Evolutionary conservation across 1,139 yeast species (phyloP).

Genomic region (Sugiyamaella grinbergsii): DNA sequence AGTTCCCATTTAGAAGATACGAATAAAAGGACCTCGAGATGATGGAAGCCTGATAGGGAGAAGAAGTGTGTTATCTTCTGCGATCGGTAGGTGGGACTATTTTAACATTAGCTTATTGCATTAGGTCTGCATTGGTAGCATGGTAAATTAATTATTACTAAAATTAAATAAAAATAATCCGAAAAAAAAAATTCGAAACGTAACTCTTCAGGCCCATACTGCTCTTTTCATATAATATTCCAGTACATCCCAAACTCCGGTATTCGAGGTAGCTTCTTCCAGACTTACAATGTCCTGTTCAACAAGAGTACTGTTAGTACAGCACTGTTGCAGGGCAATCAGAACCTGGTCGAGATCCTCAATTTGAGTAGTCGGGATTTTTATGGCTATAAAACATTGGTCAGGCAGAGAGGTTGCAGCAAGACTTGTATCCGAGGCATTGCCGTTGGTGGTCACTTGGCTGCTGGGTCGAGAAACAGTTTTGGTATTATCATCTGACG

Average conservation of each 20-base stretch:
- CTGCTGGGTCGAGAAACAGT: neutral
- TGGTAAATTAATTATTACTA: too few relatives aligned
- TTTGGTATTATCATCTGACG: slow-evolving; percentile 13
- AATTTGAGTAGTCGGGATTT: slow-evolving; percentile 33
- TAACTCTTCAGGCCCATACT: slow-evolving; percentile 45
- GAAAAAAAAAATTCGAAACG: too few relatives aligned
- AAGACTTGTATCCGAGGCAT: neutral
- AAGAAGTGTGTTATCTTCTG: too few relatives aligned
- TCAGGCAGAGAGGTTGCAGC: neutral
- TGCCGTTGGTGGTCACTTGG: neutral
- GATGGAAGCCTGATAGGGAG: too few relatives aligned
- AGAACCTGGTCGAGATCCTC: slow-evolving; percentile 33
- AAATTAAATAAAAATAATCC: too few relatives aligned
- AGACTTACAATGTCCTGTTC: slow-evolving; percentile 41
- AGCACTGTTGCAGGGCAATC: slow-evolving; percentile 38
- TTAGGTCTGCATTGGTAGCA: neutral
- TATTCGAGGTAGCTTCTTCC: slow-evolving; percentile 42
- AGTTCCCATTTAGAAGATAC: too few relatives aligned
- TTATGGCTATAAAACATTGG: slow-evolving; percentile 36
- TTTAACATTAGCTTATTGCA: too few relatives aligned
- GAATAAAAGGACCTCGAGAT: too few relatives aligned
- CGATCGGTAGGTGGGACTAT: too few relatives aligned
- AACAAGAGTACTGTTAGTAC: slow-evolving; percentile 32
- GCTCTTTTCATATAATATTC: slow-evolving; percentile 44
- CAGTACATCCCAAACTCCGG: slow-evolving; percentile 41